Conservation (phyloP, 345 rosid species). For the Brassica cretica region DNA sequence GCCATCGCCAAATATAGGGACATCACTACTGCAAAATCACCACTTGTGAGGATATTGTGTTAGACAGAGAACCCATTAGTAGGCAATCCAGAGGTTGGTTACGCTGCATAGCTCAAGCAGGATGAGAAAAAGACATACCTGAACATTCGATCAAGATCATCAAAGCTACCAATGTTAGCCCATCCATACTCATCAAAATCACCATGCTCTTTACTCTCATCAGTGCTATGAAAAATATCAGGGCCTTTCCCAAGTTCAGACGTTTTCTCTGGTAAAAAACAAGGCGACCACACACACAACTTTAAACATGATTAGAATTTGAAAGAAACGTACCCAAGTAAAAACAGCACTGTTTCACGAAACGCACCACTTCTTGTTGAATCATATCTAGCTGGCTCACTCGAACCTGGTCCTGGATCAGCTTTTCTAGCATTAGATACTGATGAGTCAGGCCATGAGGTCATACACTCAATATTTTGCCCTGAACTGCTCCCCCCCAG, state of each 20-base stretch:
- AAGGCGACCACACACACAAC: constrained; percentile 16
- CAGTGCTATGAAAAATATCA: constrained; percentile 53
- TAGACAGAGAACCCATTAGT: constrained; percentile 47
- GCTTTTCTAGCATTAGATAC: constrained; percentile 47
- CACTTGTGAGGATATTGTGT: constrained; percentile 90
- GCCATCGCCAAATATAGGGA: constrained; percentile 74
- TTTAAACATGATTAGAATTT: constrained; percentile 33
- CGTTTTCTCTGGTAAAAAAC: constrained; percentile 48
- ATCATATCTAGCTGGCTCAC: constrained; percentile 50
- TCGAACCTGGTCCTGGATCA: constrained; percentile 52
- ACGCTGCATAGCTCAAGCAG: background rate
- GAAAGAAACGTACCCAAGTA: constrained; percentile 33
- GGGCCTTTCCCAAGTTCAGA: constrained; percentile 55
- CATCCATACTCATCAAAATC: constrained; percentile 84
- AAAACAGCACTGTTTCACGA: constrained; percentile 23
- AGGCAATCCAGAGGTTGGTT: constrained; percentile 6
- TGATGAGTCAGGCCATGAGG: constrained; percentile 57
- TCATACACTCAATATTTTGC: constrained; percentile 42
- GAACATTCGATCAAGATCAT: constrained; percentile 55
- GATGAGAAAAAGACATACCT: constrained; percentile 50
- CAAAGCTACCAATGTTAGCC: constrained; percentile 95
- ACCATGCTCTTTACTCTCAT: constrained; percentile 64
- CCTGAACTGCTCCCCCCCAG: constrained; percentile 44
- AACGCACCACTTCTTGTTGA: constrained; percentile 58
- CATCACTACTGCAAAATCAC: constrained; percentile 95